Conservation (phyloP, 108 stramenopile species). For the Skeletonema marinoi region DNA sequence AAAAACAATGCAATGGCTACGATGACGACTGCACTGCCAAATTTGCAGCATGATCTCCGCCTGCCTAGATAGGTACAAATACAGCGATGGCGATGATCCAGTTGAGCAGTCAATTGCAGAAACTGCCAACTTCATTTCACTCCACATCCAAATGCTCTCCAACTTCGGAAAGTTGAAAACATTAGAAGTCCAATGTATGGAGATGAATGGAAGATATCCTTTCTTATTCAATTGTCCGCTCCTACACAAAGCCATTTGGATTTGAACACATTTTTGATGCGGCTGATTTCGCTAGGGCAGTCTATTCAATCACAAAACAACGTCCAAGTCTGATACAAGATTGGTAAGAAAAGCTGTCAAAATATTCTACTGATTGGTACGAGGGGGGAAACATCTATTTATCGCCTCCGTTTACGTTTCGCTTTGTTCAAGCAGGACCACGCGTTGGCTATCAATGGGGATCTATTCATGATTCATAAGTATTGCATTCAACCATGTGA, state of each 20-base stretch:
- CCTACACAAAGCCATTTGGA: neutral
- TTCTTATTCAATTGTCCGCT: neutral
- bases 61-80: neutral
- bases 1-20: conserved; percentile 5
- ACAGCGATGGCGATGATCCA: neutral
- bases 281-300: neutral
- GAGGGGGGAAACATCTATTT: neutral
- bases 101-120: neutral
- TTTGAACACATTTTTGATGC: neutral
- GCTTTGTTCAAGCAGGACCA: neutral
- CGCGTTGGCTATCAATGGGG: neutral
- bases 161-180: neutral
- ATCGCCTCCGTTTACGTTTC: neutral
- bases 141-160: neutral
- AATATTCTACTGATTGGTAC: neutral
- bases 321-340: neutral
- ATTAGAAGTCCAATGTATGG: neutral
- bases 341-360: neutral
- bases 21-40: conserved; percentile 3
- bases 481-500: neutral
- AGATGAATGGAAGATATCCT: neutral
- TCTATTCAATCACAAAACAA: neutral
- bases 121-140: neutral
- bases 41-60: neutral
- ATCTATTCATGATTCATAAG: neutral